Percentiles rank a stretch among this genome's conserved stretches.
Evolutionary conservation across 257 asterid genomes (phyloP).

Genomic region (Nemophila menziesii): DNA sequence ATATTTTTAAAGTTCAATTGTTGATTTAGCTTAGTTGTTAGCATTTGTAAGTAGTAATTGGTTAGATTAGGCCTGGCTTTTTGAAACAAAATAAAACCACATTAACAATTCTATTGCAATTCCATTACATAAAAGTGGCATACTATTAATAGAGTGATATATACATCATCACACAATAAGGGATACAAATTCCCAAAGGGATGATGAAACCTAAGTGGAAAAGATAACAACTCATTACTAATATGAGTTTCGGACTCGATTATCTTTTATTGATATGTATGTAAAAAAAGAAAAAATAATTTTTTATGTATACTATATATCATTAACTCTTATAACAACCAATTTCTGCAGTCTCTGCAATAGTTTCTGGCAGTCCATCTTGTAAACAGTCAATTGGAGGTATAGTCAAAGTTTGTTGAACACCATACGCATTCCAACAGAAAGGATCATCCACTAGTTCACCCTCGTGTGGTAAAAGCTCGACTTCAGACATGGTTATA

Average conservation of each 20-base stretch:
- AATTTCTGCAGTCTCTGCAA: slow-evolving; percentile 30
- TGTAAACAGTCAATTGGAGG: slow-evolving; percentile 83
- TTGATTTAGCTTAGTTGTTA: too few relatives aligned
- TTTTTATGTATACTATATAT: too few relatives aligned
- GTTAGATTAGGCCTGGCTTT: too few relatives aligned
- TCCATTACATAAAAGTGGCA: neutral
- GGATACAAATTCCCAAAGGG: slow-evolving; percentile 43
- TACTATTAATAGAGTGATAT: neutral
- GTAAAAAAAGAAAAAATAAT: too few relatives aligned
- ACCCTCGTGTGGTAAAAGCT: slow-evolving; percentile 69
- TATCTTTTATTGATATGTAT: neutral
- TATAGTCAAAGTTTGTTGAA: slow-evolving; percentile 74
- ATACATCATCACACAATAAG: slow-evolving; percentile 34
- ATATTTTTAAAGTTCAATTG: too few relatives aligned
- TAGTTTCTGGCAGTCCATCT: slow-evolving; percentile 55
- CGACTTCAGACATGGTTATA: slow-evolving; percentile 91
- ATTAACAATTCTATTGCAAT: neutral
- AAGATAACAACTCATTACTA: neutral
- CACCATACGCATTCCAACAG: slow-evolving; percentile 91
- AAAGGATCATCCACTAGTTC: slow-evolving; percentile 83
- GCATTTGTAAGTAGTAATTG: too few relatives aligned
- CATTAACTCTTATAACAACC: slow-evolving; percentile 28
- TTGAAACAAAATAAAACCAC: too few relatives aligned
- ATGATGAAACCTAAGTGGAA: slow-evolving; percentile 37
- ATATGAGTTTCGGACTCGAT: neutral